Evolutionary conservation across 345 rosid species (phyloP).

Genomic region (Populus deltoides): DNA sequence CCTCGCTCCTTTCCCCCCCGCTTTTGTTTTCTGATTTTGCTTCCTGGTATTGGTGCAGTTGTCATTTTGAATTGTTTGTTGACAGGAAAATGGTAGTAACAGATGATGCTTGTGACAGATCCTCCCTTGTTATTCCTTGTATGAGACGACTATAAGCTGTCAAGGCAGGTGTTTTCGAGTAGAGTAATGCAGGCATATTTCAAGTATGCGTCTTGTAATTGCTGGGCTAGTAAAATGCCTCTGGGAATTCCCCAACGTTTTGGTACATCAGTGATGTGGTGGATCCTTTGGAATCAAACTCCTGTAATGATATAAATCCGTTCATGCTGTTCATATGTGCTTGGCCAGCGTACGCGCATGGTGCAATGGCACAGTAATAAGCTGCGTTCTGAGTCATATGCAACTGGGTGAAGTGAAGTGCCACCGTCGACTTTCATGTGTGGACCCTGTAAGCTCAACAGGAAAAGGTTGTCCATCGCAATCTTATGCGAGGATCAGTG

Average conservation of each 20-base stretch:
- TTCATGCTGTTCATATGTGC: background rate
- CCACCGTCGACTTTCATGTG: no score
- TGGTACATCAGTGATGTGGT: background rate
- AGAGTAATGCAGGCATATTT: background rate
- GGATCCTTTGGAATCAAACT: background rate
- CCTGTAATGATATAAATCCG: background rate
- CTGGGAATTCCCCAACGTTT: background rate
- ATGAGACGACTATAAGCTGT: background rate
- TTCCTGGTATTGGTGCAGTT: background rate
- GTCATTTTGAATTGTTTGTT: conserved; percentile 14
- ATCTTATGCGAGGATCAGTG: no score
- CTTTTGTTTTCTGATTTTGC: background rate
- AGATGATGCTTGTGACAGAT: conserved; percentile 12
- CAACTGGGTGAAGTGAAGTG: no score
- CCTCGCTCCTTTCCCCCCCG: background rate
- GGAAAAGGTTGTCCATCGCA: no score
- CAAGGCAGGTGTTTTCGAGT: background rate
- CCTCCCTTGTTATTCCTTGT: background rate
- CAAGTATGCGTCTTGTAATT: background rate
- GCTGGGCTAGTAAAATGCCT: background rate
- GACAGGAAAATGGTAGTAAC: conserved; percentile 8
- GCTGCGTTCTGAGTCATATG: no score
- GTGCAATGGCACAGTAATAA: background rate
- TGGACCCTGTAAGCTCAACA: background rate
- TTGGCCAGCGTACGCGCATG: no score